A percentile compares a stretch with the other conserved stretches of the same genome.
Evolutionary conservation across 169 alveolate species (phyloP).

Genomic region (Sarcocystis neurona): DNA sequence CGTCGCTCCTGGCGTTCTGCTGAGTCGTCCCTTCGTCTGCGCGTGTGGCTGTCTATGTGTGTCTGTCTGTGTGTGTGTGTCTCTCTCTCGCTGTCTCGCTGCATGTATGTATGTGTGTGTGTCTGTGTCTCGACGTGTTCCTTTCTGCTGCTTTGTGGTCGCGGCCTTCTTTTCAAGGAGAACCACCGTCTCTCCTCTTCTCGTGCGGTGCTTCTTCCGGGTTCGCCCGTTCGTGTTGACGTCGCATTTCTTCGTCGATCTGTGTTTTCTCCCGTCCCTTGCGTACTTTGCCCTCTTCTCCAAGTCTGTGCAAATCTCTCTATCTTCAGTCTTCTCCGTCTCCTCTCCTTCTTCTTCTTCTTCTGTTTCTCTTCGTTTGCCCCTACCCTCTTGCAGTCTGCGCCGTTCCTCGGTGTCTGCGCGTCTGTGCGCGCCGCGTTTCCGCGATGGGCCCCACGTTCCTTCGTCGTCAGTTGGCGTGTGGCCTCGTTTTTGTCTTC

Average conservation of each 20-base stretch:
- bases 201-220: constrained; percentile 21
- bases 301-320: background rate
- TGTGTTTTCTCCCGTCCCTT: background rate
- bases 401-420: too few species aligned
- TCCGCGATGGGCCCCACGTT: constrained; percentile 18
- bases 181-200: too few species aligned
- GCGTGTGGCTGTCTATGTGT: background rate
- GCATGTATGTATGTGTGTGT: background rate
- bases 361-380: background rate
- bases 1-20: background rate
- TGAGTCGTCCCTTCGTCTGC: background rate
- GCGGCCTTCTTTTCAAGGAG: too few species aligned
- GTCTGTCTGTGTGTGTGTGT: background rate
- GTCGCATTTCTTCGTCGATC: constrained; percentile 22
- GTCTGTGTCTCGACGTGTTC: background rate
- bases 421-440: too few species aligned
- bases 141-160: constrained; percentile 16
- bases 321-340: background rate
- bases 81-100: background rate
- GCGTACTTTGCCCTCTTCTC: background rate
- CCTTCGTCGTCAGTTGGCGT: background rate
- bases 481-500: constrained; percentile 10
- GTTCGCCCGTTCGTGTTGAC: background rate
- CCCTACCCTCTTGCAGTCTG: constrained; percentile 7
- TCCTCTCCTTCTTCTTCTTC: background rate